These are phyloP conservation scores for Phialophora chinensis DNA, from an alignment of 2,329 filamentous ascomycete species.

Conservation along the genomic window DNA sequence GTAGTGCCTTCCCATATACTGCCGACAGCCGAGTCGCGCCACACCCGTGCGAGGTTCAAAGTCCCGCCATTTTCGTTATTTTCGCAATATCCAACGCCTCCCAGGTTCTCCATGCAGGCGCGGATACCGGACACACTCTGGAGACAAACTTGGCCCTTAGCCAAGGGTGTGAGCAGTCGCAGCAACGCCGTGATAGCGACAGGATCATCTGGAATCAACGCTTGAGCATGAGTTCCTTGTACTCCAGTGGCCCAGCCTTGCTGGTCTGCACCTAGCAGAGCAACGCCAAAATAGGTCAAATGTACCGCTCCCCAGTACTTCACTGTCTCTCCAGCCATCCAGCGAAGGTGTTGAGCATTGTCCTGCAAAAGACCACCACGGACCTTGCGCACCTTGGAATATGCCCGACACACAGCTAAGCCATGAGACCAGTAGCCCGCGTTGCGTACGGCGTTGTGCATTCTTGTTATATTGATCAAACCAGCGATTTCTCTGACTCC, in stretches of 20 bases:
- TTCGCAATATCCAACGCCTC: slow-evolving; percentile 44
- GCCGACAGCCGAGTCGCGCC: slow-evolving; percentile 67
- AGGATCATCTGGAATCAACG: neutral
- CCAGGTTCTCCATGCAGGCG: slow-evolving; percentile 44
- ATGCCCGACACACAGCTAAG: slow-evolving; percentile 49
- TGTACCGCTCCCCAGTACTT: slow-evolving; percentile 34
- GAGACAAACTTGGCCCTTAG: neutral
- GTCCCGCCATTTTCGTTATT: slow-evolving; percentile 64
- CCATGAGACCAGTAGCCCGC: slow-evolving; percentile 48
- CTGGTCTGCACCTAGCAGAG: slow-evolving; percentile 46
- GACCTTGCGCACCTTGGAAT: slow-evolving; percentile 47
- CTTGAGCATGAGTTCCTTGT: neutral
- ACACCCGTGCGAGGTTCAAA: slow-evolving; percentile 68
- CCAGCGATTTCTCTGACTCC: slow-evolving; percentile 72
- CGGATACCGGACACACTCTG: slow-evolving; percentile 20
- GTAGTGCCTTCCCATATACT: slow-evolving; percentile 75
- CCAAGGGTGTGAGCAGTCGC: neutral
- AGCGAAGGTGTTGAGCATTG: slow-evolving; percentile 47
- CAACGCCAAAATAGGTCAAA: slow-evolving; percentile 40
- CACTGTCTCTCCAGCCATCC: slow-evolving; percentile 41
- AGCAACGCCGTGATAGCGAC: neutral
- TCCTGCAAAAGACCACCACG: slow-evolving; percentile 47
- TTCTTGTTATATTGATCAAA: slow-evolving; percentile 68
- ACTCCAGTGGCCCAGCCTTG: slow-evolving; percentile 31
- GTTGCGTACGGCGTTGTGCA: slow-evolving; percentile 50